These are phyloP conservation scores for Tolypocladium guangdongense DNA, from an alignment of 2,329 filamentous ascomycete species.

Conservation along the genomic window DNA sequence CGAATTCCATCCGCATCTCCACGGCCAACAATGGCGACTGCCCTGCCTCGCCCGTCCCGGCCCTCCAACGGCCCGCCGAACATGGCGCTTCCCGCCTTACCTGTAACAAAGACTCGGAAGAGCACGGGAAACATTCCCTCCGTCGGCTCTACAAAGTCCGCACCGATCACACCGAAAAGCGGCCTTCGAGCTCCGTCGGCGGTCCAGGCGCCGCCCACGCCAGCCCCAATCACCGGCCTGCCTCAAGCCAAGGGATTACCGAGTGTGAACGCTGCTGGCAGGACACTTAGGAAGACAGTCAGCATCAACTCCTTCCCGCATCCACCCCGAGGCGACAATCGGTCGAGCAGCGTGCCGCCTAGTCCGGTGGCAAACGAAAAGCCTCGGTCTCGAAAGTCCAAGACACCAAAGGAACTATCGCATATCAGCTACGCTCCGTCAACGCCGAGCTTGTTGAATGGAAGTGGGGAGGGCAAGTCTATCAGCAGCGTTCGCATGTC, in stretches of 20 bases:
- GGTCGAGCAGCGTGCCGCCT: conserved; percentile 49
- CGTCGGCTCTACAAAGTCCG: conserved; percentile 23
- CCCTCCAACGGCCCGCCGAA: conserved; percentile 61
- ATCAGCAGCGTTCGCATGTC: conserved; percentile 57
- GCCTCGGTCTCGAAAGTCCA: conserved; percentile 39
- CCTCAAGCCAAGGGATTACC: conserved; percentile 46
- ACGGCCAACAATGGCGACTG: conserved; percentile 28
- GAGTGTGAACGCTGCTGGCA: conserved; percentile 48
- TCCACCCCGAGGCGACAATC: conserved; percentile 59
- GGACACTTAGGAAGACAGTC: conserved; percentile 71
- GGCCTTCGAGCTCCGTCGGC: conserved; percentile 49
- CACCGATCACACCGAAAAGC: conserved; percentile 42
- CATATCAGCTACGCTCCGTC: conserved; percentile 35
- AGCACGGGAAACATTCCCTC: conserved; percentile 41
- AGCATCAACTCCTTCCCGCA: conserved; percentile 93
- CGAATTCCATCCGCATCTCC: background rate
- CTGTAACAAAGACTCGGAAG: conserved; percentile 61
- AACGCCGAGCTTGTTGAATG: conserved; percentile 69
- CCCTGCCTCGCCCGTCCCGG: conserved; percentile 56
- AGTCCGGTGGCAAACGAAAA: conserved; percentile 46
- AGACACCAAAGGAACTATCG: conserved; percentile 43
- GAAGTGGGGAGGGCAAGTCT: conserved; percentile 65
- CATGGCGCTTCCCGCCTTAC: conserved; percentile 62
- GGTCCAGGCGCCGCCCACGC: conserved; percentile 38
- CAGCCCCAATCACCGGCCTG: conserved; percentile 41